Conservation (phyloP, 768 basidiomycete genomes). For the Pisolithus microcarpus region DNA sequence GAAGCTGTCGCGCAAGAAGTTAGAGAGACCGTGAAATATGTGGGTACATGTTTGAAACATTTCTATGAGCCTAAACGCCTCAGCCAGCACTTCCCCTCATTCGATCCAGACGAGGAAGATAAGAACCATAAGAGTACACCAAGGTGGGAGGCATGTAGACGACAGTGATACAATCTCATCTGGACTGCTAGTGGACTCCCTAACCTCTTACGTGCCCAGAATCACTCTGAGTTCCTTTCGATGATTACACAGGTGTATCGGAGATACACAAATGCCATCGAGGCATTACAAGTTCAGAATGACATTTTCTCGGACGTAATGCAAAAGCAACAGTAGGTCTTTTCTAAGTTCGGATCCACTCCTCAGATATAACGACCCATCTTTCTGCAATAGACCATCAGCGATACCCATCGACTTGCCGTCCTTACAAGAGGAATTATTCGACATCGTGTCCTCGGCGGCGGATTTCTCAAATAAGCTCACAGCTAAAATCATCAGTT, state of each 20-base stretch:
- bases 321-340: slow-evolving; percentile 37
- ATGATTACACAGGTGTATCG: slow-evolving; percentile 57
- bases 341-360: background rate
- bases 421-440: slow-evolving; percentile 55
- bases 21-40: slow-evolving; percentile 49
- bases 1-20: slow-evolving; percentile 60
- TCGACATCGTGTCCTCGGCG: slow-evolving; percentile 70
- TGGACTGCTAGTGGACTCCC: slow-evolving; percentile 30
- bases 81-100: slow-evolving; percentile 51
- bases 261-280: slow-evolving; percentile 55
- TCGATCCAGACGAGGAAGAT: slow-evolving; percentile 50
- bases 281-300: slow-evolving; percentile 60
- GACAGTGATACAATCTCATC: slow-evolving; percentile 1
- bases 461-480: slow-evolving; percentile 83
- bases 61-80: background rate
- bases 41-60: slow-evolving; percentile 29
- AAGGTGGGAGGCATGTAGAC: slow-evolving; percentile 14
- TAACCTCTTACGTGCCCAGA: slow-evolving; percentile 56
- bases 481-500: slow-evolving; percentile 67
- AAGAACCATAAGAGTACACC: slow-evolving; percentile 24
- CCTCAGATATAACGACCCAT: slow-evolving; percentile 1
- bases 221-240: slow-evolving; percentile 58
- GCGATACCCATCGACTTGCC: slow-evolving; percentile 34
- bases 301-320: slow-evolving; percentile 51
- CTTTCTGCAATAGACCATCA: slow-evolving; percentile 28